Conservation (phyloP, 164 flowering plant genomes). For the Santalum album region DNA sequence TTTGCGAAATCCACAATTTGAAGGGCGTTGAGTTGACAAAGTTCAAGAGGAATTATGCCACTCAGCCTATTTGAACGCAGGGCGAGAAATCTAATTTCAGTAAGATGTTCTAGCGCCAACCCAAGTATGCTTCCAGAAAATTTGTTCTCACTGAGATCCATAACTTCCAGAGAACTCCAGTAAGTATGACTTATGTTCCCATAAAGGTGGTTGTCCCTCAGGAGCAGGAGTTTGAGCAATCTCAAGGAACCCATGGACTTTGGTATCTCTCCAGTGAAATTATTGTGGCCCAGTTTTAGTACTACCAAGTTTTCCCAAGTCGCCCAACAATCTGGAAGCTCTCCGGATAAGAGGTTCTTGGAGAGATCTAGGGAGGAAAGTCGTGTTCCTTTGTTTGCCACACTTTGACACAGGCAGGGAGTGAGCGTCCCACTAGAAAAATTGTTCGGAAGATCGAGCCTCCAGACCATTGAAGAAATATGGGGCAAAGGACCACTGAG, state of each 20-base stretch:
- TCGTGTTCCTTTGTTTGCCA: background rate
- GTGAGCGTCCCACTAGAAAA: background rate
- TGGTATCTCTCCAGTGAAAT: slow-evolving; percentile 28
- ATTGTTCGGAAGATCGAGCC: background rate
- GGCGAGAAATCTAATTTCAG: too few relatives aligned
- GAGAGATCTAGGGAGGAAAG: slow-evolving; percentile 7
- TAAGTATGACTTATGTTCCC: too few relatives aligned
- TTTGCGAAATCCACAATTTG: too few relatives aligned
- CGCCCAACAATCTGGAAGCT: slow-evolving; percentile 12
- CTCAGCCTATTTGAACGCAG: too few relatives aligned
- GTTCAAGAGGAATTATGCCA: too few relatives aligned
- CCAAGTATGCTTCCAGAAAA: too few relatives aligned
- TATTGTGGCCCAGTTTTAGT: slow-evolving; percentile 18
- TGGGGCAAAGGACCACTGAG: background rate
- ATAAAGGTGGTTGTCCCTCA: too few relatives aligned
- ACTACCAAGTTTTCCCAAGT: background rate
- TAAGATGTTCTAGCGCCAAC: too few relatives aligned
- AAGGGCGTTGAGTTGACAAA: too few relatives aligned
- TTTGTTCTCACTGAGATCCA: too few relatives aligned
- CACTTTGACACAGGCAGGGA: background rate
- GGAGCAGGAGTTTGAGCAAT: too few relatives aligned
- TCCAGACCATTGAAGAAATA: background rate
- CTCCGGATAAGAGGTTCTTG: slow-evolving; percentile 17
- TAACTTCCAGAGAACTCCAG: too few relatives aligned
- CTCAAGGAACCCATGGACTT: slow-evolving; percentile 8